Conservation (phyloP, 2,329 filamentous ascomycete genomes). For the Trichoderma harzianum region DNA sequence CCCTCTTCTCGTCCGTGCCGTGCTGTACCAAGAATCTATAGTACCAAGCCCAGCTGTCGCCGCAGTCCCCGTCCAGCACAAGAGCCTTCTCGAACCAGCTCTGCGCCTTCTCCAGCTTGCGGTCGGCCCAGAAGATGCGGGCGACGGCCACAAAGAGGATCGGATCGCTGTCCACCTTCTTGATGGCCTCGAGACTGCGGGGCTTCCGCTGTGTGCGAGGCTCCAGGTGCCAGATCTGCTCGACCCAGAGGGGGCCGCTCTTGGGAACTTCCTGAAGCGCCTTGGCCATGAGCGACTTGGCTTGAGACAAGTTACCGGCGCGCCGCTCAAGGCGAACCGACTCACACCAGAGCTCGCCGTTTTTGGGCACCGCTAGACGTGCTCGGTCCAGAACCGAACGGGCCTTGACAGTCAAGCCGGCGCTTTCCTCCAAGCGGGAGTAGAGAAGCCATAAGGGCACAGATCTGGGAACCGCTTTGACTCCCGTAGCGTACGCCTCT, state of each 20-base stretch:
- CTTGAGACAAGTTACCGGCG: slow-evolving; percentile 77
- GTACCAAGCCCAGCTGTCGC: slow-evolving; percentile 98
- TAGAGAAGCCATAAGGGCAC: slow-evolving; percentile 89
- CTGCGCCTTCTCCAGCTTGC: slow-evolving; percentile 87
- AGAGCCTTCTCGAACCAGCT: slow-evolving; percentile 98
- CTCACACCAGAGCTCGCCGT: slow-evolving; percentile 82
- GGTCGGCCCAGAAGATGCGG: slow-evolving; percentile 92
- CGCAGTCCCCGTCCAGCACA: slow-evolving; percentile 77
- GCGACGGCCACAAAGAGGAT: slow-evolving; percentile 87
- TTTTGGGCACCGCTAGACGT: slow-evolving; percentile 81
- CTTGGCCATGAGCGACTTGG: slow-evolving; percentile 88
- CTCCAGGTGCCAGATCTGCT: slow-evolving; percentile 95
- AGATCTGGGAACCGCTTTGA: slow-evolving; percentile 78
- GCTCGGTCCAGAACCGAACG: slow-evolving; percentile 91
- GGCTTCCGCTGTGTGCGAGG: slow-evolving; percentile 88
- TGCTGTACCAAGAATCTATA: slow-evolving; percentile 90
- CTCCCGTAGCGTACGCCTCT: slow-evolving; percentile 84
- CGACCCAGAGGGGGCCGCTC: slow-evolving; percentile 84
- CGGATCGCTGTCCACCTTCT: slow-evolving; percentile 92
- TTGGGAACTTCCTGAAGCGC: slow-evolving; percentile 88
- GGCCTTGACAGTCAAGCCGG: slow-evolving; percentile 83
- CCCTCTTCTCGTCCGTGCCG: slow-evolving; percentile 88
- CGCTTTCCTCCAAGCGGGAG: slow-evolving; percentile 79
- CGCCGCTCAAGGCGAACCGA: slow-evolving; percentile 90
- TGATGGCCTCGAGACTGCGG: slow-evolving; percentile 87